phyloP scores from a whole-genome alignment of 108 stramenopile genomes.

The Fistulifera solaris region DNA sequence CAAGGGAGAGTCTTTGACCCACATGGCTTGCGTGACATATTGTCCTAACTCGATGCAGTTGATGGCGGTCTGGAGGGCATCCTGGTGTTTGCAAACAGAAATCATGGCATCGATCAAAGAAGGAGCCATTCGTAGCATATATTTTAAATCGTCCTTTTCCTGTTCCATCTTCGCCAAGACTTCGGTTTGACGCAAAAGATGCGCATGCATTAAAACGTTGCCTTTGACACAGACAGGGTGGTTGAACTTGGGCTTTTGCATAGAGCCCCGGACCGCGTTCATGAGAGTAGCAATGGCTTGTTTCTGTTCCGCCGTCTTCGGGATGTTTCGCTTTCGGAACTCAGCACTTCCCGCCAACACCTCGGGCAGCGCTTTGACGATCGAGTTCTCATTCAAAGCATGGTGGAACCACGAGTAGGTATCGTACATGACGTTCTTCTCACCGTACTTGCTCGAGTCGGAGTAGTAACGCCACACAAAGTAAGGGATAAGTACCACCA shows the following conservation, averaged over 20 bases:
- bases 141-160: conserved; percentile 61
- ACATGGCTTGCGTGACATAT: conserved; percentile 85
- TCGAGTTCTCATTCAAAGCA: conserved; percentile 66
- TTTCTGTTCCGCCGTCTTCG: conserved; percentile 53
- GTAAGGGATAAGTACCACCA: conserved; percentile 93
- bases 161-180: conserved; percentile 12
- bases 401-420: conserved; percentile 93
- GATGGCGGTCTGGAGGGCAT: conserved; percentile 73
- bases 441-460: conserved; percentile 90
- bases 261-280: conserved; percentile 41
- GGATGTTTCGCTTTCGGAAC: conserved; percentile 75
- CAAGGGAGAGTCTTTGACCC: conserved; percentile 77
- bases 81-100: conserved; percentile 85
- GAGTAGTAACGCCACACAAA: conserved; percentile 90
- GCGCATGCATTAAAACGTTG: conserved; percentile 91
- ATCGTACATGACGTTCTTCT: conserved; percentile 98
- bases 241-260: conserved; percentile 89
- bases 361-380: conserved; percentile 75
- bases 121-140: conserved; percentile 73
- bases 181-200: conserved; percentile 63
- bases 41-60: conserved; percentile 91
- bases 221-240: conserved; percentile 86
- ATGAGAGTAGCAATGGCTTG: conserved; percentile 47
- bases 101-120: conserved; percentile 95
- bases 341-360: conserved; percentile 81